Conservation (phyloP, 495 filamentous ascomycete genomes). For the Neurospora pannonica region DNA sequence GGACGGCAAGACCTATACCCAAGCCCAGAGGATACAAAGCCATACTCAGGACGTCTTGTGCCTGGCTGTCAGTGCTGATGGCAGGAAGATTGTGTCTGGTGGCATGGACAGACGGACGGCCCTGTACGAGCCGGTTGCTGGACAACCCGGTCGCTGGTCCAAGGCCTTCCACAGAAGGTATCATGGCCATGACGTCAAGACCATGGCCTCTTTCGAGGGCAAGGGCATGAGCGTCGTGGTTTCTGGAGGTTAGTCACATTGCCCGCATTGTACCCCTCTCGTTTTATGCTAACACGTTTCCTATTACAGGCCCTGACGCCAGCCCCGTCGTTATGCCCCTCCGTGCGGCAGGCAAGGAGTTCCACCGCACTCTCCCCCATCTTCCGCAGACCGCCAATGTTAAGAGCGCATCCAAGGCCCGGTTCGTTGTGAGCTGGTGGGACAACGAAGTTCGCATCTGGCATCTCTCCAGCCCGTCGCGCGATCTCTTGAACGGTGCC, state of each 20-base stretch:
- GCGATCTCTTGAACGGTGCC: constrained; percentile 33
- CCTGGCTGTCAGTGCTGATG: constrained; percentile 68
- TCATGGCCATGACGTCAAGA: constrained; percentile 89
- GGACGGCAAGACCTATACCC: constrained; percentile 83
- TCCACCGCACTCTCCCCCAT: constrained; percentile 66
- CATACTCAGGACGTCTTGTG: constrained; percentile 89
- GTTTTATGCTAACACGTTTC: constrained; percentile 22
- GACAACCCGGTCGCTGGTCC: constrained; percentile 60
- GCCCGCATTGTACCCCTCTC: neutral
- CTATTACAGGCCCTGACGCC: constrained; percentile 65
- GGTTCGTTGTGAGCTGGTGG: constrained; percentile 88
- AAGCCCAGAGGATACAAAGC: constrained; percentile 71
- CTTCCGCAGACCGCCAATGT: constrained; percentile 70
- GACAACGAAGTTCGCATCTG: constrained; percentile 79
- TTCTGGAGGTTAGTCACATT: constrained; percentile 68
- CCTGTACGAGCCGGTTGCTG: constrained; percentile 58
- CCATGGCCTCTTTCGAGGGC: constrained; percentile 83
- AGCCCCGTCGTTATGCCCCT: constrained; percentile 72
- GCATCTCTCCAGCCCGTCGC: constrained; percentile 47
- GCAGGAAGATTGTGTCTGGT: constrained; percentile 76
- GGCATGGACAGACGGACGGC: constrained; percentile 85
- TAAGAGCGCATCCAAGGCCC: constrained; percentile 55
- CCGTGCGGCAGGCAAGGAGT: constrained; percentile 67
- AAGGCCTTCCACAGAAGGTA: constrained; percentile 74
- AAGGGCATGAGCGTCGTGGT: constrained; percentile 75